A percentile compares a stretch with the other conserved stretches of the same genome.
phyloP scores from a whole-genome alignment of 2,329 filamentous ascomycete species.

The Herpotrichia juniperi region DNA sequence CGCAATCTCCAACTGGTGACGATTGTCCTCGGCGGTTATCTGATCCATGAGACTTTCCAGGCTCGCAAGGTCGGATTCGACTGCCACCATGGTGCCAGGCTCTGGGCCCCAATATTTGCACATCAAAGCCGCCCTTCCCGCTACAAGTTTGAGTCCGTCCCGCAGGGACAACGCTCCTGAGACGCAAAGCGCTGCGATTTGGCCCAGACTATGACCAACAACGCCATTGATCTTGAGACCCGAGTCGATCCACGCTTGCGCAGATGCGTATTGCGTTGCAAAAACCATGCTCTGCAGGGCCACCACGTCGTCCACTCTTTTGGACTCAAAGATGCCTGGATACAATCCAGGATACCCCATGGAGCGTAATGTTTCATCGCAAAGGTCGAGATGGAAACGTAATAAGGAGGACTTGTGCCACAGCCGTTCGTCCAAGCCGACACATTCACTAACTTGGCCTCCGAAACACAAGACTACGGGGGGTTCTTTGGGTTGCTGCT shows the following conservation, averaged over 20 bases:
- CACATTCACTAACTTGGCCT: slow-evolving; percentile 18
- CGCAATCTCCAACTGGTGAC: slow-evolving; percentile 4
- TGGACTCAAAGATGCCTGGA: too few relatives aligned
- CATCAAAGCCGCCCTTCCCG: slow-evolving; percentile 41
- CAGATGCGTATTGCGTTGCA: too few relatives aligned
- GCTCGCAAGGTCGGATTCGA: not conserved
- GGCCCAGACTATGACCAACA: slow-evolving; percentile 49
- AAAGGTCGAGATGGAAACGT: slow-evolving; percentile 17
- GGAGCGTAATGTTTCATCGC: slow-evolving; percentile 5
- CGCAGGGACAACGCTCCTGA: slow-evolving; percentile 38
- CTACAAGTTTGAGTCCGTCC: slow-evolving; percentile 35
- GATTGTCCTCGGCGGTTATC: not conserved
- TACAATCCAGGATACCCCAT: slow-evolving; percentile 4
- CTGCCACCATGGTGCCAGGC: slow-evolving; percentile 41
- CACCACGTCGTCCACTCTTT: too few relatives aligned
- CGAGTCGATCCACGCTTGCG: slow-evolving; percentile 31
- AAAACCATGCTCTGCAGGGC: too few relatives aligned
- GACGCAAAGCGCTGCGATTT: slow-evolving; percentile 46
- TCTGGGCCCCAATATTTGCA: slow-evolving; percentile 42
- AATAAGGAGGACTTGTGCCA: slow-evolving; percentile 15
- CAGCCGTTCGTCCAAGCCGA: slow-evolving; percentile 12
- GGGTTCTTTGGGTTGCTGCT: not conserved
- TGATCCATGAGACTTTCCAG: not conserved
- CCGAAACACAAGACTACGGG: slow-evolving; percentile 28
- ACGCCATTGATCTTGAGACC: slow-evolving; percentile 18